Percentiles rank a stretch among this genome's conserved stretches.
These are phyloP conservation scores for Aspergillus coremiiformis DNA, from an alignment of 495 filamentous ascomycete species.

Conservation along the genomic window DNA sequence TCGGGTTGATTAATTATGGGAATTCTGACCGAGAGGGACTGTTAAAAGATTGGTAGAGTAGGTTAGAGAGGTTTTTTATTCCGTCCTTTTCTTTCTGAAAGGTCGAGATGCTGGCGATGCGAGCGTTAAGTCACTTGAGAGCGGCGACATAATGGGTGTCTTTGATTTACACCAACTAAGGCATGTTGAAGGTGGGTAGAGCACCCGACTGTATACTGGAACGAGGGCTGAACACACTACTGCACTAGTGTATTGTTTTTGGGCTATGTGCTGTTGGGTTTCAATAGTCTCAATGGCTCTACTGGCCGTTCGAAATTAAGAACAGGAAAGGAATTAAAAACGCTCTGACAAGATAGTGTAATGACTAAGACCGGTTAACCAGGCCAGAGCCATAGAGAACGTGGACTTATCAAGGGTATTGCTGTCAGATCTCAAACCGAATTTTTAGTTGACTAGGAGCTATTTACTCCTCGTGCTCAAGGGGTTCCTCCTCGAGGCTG, in stretches of 20 bases:
- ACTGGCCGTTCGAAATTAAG: conserved; percentile 32
- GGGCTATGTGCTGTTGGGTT: conserved; percentile 38
- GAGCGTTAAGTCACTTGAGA: no score
- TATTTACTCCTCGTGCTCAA: conserved; percentile 40
- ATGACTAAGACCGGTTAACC: conserved; percentile 23
- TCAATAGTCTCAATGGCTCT: conserved; percentile 21
- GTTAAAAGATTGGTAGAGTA: conserved; percentile 41
- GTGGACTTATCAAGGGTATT: conserved; percentile 41
- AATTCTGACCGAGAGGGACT: conserved; percentile 45
- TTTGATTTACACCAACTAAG: no score
- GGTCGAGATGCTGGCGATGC: no score
- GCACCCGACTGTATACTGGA: no score
- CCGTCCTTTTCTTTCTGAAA: not conserved
- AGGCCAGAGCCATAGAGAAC: conserved; percentile 27
- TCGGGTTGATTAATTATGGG: conserved; percentile 27
- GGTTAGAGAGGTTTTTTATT: conserved; percentile 30
- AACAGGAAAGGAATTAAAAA: conserved; percentile 39
- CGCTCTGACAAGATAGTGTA: conserved; percentile 40
- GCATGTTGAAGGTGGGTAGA: no score
- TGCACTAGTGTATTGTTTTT: conserved; percentile 26
- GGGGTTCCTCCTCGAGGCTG: conserved; percentile 34
- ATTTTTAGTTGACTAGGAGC: conserved; percentile 9
- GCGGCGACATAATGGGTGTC: no score
- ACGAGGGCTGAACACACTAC: not conserved
- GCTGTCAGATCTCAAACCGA: conserved; percentile 30